These are phyloP conservation scores for Pythium dissimile DNA, from an alignment of 352 stramenopile genomes.

Conservation along the genomic window DNA sequence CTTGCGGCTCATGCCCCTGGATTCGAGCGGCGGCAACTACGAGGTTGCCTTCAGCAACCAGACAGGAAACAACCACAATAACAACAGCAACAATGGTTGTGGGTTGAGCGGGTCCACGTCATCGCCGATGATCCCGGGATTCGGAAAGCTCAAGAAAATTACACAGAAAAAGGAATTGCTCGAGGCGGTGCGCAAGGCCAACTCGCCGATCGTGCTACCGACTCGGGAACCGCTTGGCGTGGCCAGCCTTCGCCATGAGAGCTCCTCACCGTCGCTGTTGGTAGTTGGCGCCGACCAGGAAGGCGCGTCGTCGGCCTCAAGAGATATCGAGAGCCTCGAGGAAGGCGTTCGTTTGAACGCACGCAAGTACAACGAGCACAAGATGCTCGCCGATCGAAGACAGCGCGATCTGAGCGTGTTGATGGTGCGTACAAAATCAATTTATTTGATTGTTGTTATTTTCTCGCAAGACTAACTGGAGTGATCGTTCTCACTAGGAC, in stretches of 20 bases:
- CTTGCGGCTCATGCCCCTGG: conserved; percentile 51
- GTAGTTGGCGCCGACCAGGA: conserved; percentile 19
- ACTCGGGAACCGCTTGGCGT: conserved; percentile 28
- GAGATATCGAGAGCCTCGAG: conserved; percentile 65
- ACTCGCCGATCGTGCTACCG: conserved; percentile 58
- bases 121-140: conserved; percentile 16
- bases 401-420: conserved; percentile 64
- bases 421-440: conserved; percentile 36
- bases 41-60: conserved; percentile 31
- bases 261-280: conserved; percentile 9
- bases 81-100: conserved; percentile 24
- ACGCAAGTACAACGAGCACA: conserved; percentile 80
- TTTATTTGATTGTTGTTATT: no score
- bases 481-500: conserved; percentile 31
- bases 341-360: conserved; percentile 69
- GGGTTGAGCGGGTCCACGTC: conserved; percentile 1
- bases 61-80: conserved; percentile 14
- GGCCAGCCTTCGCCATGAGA: conserved; percentile 9
- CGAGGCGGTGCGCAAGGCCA: conserved; percentile 73
- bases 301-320: conserved; percentile 32
- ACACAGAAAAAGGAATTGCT: conserved; percentile 73
- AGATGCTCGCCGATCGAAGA: conserved; percentile 53
- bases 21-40: conserved; percentile 29
- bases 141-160: conserved; percentile 65
- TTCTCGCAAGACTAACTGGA: neutral